Evolutionary conservation across 768 basidiomycete genomes (phyloP), one percentile per base, ranked within the genome.

Genomic region (Russula olivacea): DNA sequence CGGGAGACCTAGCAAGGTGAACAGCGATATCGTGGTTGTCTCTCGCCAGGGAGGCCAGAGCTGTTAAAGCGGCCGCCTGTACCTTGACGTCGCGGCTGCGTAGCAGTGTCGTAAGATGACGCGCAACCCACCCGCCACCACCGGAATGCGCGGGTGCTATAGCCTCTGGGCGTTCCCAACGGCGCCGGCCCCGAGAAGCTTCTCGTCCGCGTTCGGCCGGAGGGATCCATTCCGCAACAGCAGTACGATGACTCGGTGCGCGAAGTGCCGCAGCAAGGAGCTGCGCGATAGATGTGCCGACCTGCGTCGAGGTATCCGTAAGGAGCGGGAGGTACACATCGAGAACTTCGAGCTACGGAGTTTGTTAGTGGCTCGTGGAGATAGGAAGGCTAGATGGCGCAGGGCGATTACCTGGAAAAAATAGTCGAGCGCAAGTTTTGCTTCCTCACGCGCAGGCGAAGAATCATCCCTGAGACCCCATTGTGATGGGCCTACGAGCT

Each of bases 261-360:
- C 87, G 80, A 8, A 88, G 72, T 0, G 80, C 74, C 11, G 77
- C 74, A 0, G 78, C 81, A 3, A 91, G 72, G 36, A 89, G 78
- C 65, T 86, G 84, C 0, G 84, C 83, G 9, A 87, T 80, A 11
- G 80, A 79, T 3, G 77, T 78, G 6, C 76, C 76, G 8, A 76
- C 72, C 62, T 81, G 77, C 1, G 74, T 57, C 4, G 78, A 75
- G 2, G 73, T 52, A 68, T 80, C 78, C 5, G 74, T 72, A 25
- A 91, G 79, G 5, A 88, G 76, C 1, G 89, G 89, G 0, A 91
- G 78, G 67, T 81, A 87, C 0, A 83, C 75, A 55, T 92, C 89
- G 2, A 91, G 72, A 10, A 80, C 81, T 34, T 87, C 83, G 28
- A 75, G 72, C 83, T 88, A 65, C 15, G 59, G 50, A 45, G 61